Percentiles rank a stretch among this genome's conserved stretches.
phyloP scores from a whole-genome alignment of 768 basidiomycete genomes.

The Mycena polygramma region DNA sequence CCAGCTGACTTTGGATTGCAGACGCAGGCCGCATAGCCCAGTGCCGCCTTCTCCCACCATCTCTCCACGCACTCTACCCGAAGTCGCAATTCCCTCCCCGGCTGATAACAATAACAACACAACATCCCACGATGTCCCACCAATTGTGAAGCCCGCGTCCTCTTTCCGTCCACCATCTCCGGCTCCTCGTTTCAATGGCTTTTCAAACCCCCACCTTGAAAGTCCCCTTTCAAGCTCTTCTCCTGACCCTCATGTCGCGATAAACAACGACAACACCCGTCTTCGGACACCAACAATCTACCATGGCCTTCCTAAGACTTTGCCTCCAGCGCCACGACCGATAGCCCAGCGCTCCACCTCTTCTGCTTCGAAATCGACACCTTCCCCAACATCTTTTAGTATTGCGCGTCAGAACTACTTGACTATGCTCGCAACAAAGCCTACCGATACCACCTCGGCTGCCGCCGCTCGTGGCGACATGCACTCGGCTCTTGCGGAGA shows the following conservation, averaged over 20 bases:
- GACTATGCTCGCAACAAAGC: slow-evolving; percentile 58
- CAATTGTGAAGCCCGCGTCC: slow-evolving; percentile 25
- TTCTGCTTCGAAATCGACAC: slow-evolving; percentile 38
- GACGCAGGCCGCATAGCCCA: slow-evolving; percentile 33
- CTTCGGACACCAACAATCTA: slow-evolving; percentile 40
- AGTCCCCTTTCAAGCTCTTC: slow-evolving; percentile 46
- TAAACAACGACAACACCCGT: slow-evolving; percentile 47
- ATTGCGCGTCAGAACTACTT: slow-evolving; percentile 60
- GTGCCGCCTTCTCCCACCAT: slow-evolving; percentile 30
- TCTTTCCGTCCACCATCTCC: slow-evolving; percentile 36
- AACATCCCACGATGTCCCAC: slow-evolving; percentile 32
- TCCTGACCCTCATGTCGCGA: slow-evolving; percentile 54
- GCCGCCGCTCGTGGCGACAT: slow-evolving; percentile 20
- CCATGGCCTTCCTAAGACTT: slow-evolving; percentile 66
- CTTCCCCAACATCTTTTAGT: slow-evolving; percentile 42
- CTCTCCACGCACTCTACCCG: slow-evolving; percentile 2
- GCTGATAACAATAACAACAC: slow-evolving; percentile 18
- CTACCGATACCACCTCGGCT: slow-evolving; percentile 38
- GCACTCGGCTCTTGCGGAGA: slow-evolving; percentile 1
- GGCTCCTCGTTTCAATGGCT: slow-evolving; percentile 37
- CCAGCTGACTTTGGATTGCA: slow-evolving; percentile 33
- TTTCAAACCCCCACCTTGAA: slow-evolving; percentile 53
- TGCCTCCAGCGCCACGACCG: slow-evolving; percentile 62
- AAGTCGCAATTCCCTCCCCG: slow-evolving; percentile 35
- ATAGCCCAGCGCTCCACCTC: slow-evolving; percentile 51